phyloP scores from a whole-genome alignment of 352 stramenopile genomes.

The Phytophthora idaei region DNA sequence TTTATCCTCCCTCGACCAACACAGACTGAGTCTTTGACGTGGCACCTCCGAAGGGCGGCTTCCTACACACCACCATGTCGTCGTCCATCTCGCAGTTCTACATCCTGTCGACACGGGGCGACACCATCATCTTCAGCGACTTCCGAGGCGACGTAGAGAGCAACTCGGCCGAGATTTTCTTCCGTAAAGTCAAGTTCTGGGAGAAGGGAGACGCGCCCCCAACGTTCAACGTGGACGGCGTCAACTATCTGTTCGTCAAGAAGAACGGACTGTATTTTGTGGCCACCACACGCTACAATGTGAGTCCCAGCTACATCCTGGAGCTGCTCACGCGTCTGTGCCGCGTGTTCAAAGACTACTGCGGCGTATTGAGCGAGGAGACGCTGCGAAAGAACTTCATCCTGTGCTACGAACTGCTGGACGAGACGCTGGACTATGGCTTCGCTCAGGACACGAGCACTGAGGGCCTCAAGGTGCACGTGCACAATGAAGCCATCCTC shows the following conservation, averaged over 20 bases:
- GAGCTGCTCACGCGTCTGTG: conserved; percentile 95
- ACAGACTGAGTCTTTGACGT: conserved; percentile 29
- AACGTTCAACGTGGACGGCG: conserved; percentile 97
- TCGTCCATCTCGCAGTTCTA: conserved; percentile 98
- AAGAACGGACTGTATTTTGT: conserved; percentile 99
- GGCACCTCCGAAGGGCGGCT: conserved; percentile 6
- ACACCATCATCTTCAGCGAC: conserved; percentile 98
- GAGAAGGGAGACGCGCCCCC: conserved; percentile 96
- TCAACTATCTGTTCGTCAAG: conserved; percentile 98
- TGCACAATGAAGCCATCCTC: conserved; percentile 98
- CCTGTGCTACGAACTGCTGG: conserved; percentile 98
- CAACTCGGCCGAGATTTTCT: conserved; percentile 96
- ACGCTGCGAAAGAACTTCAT: conserved; percentile 99
- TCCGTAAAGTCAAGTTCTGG: conserved; percentile 99
- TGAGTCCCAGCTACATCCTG: conserved; percentile 95
- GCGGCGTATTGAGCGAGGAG: conserved; percentile 97
- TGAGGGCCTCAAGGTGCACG: conserved; percentile 97
- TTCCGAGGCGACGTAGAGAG: conserved; percentile 92
- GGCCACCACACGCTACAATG: conserved; percentile 96
- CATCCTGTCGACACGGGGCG: conserved; percentile 97
- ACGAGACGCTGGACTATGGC: conserved; percentile 99
- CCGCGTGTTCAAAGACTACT: conserved; percentile 99
- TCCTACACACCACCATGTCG: conserved; percentile 27
- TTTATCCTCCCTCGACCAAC: conserved; percentile 11
- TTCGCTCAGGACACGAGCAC: conserved; percentile 98